phyloP scores from a whole-genome alignment of 2,329 filamentous ascomycete genomes.

The Aspergillus brasiliensis region DNA sequence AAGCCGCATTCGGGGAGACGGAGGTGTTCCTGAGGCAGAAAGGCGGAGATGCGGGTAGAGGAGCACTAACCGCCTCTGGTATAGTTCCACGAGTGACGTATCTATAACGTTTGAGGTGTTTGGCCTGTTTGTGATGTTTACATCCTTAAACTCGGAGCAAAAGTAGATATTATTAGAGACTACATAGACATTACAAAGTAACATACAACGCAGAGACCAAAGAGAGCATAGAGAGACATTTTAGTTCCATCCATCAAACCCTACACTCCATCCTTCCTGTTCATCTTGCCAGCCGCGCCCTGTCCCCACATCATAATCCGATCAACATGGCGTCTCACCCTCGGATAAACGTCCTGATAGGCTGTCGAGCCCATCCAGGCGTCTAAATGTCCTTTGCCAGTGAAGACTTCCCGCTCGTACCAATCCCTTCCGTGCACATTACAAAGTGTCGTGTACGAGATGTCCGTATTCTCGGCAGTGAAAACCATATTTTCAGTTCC shows the following conservation, averaged over 20 bases:
- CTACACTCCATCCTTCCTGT: not conserved
- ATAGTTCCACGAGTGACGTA: not conserved
- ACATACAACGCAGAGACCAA: not conserved
- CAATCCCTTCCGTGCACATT: conserved; percentile 5
- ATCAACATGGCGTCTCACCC: conserved; percentile 5
- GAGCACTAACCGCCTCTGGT: not conserved
- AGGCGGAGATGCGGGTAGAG: conserved; percentile 1
- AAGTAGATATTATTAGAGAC: too few species aligned
- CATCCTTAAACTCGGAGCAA: too few species aligned
- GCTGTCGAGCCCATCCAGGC: conserved; percentile 7
- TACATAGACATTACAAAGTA: too few species aligned
- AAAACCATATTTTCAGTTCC: conserved; percentile 6
- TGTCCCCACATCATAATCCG: not conserved
- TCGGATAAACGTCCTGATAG: conserved; percentile 4
- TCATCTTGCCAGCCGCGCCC: not conserved
- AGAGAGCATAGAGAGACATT: not conserved
- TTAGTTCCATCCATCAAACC: not conserved
- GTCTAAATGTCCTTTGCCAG: not conserved
- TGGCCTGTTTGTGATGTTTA: too few species aligned
- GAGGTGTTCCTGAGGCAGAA: not conserved
- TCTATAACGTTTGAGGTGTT: not conserved
- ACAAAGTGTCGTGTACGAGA: conserved; percentile 5
- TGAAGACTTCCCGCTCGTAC: conserved; percentile 6
- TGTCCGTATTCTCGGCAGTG: conserved; percentile 5
- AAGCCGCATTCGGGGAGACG: not conserved